These are phyloP conservation scores for Anthoceros angustus DNA, from an alignment of 225 moss, liverwort and hornwort genomes.

Conservation along the genomic window DNA sequence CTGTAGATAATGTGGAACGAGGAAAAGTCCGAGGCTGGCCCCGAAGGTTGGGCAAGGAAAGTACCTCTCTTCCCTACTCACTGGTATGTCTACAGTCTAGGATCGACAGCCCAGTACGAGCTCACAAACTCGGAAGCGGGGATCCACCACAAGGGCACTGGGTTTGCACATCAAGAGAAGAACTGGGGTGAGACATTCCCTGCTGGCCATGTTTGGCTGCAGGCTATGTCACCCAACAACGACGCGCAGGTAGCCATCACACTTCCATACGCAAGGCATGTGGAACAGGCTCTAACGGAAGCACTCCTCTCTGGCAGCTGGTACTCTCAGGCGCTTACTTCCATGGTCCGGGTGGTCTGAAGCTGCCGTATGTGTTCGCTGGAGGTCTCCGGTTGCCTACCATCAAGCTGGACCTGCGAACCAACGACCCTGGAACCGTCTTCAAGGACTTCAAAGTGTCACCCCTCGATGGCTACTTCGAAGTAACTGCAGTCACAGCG, in stretches of 20 bases:
- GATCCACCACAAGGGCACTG: constrained; percentile 29
- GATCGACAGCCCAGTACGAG: constrained; percentile 39
- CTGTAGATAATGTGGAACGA: constrained; percentile 55
- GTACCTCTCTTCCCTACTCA: constrained; percentile 45
- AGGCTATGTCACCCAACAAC: constrained; percentile 43
- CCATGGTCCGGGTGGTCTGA: constrained; percentile 19
- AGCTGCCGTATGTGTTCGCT: constrained; percentile 37
- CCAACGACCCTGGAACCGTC: constrained; percentile 43
- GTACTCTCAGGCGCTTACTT: constrained; percentile 56
- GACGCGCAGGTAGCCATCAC: constrained; percentile 32
- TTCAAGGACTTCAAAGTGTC: constrained; percentile 37
- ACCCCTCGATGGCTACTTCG: constrained; percentile 43
- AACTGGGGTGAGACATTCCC: constrained; percentile 79
- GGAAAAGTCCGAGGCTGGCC: constrained; percentile 43
- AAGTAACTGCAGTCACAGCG: constrained; percentile 33
- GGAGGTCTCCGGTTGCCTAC: constrained; percentile 48
- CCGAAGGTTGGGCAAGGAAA: constrained; percentile 64
- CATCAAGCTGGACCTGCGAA: constrained; percentile 41
- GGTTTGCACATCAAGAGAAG: constrained; percentile 60
- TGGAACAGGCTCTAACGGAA: too few relatives aligned
- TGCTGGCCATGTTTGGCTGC: constrained; percentile 81
- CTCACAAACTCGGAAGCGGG: constrained; percentile 34
- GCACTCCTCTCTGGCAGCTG: constrained; percentile 35
- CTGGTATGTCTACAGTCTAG: constrained; percentile 78
- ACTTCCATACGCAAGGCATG: not conserved